Evolutionary conservation across 202 grass and related monocot genomes (phyloP).

Genomic region (Brachypodium distachyon): DNA sequence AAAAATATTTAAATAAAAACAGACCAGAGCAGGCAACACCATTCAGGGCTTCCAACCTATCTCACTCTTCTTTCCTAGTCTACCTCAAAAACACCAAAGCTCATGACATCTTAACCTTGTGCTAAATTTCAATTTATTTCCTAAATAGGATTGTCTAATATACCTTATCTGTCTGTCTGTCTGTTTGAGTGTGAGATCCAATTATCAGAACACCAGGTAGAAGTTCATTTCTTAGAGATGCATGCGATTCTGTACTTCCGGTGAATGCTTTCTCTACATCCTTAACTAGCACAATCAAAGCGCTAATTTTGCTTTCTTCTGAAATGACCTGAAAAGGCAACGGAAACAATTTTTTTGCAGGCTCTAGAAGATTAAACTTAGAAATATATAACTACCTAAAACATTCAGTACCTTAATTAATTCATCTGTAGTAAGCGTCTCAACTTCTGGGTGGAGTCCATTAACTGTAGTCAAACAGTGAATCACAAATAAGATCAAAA

Average conservation of each 20-base stretch:
- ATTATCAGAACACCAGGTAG: constrained; percentile 71
- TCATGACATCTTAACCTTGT: background rate
- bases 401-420: constrained; percentile 46
- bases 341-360: background rate
- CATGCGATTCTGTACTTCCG: constrained; percentile 36
- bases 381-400: background rate
- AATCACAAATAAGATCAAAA: background rate
- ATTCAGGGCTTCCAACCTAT: background rate
- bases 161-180: constrained; percentile 68
- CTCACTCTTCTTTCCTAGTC: background rate
- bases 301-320: constrained; percentile 55
- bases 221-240: constrained; percentile 36
- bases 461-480: constrained; percentile 22
- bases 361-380: background rate
- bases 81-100: background rate
- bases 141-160: background rate
- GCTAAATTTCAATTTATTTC: background rate
- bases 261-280: constrained; percentile 48
- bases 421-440: constrained; percentile 39
- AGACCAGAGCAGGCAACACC: background rate
- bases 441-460: constrained; percentile 32
- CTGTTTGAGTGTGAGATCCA: constrained; percentile 42
- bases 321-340: constrained; percentile 48
- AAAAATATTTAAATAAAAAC: background rate
- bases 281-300: constrained; percentile 67